Evolutionary conservation across 2,329 filamentous ascomycete genomes (phyloP), one percentile per base, ranked within the genome.

Genomic region (Neofusicoccum sp.): DNA sequence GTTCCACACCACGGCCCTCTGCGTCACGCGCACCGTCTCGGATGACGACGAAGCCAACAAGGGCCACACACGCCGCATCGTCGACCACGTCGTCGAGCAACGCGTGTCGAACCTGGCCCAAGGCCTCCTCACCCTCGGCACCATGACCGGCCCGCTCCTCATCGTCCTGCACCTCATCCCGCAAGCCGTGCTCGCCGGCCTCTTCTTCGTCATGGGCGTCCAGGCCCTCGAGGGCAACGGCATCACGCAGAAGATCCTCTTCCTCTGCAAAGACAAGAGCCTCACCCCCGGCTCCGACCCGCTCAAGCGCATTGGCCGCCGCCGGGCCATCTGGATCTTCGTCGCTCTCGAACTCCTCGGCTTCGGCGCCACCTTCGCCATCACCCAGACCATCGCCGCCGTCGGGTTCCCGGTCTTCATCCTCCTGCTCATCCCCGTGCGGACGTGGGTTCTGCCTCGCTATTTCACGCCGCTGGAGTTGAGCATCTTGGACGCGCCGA

Each of bases 361-460:
- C 1, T 84, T 87, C 22, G 79, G 78, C 0, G 79, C 80, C 6
- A 84, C 81, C 3, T 84, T 87, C 11, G 85, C 83, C 0, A 83
- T 87, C 59, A 85, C 84, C 2, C 83, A 87, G 70, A 87, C 85
- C 0, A 82, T 87, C 29, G 85, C 82, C 0, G 85, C 84, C 0
- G 85, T 87, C 66, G 83, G 83, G 0, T 87, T 87, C 65, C 85
- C 85, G 0, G 78, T 87, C 12, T 78, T 87, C 58, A 86, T 87
- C 64, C 77, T 84, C 16, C 71, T 81, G 3, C 76, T 87, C 16
- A 85, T 87, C 6, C 85, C 85, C 0, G 67, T 86, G 34, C 74
- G 84, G 3, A 83, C 80, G 64, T 76, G 79, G 61, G 61, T 82
- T 0, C 71, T 87, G 66, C 84, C 84, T 0, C 68, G 74, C 14